Evolutionary conservation across 1,139 yeast genomes (phyloP).

Genomic region (Taphrina flavorubra): DNA sequence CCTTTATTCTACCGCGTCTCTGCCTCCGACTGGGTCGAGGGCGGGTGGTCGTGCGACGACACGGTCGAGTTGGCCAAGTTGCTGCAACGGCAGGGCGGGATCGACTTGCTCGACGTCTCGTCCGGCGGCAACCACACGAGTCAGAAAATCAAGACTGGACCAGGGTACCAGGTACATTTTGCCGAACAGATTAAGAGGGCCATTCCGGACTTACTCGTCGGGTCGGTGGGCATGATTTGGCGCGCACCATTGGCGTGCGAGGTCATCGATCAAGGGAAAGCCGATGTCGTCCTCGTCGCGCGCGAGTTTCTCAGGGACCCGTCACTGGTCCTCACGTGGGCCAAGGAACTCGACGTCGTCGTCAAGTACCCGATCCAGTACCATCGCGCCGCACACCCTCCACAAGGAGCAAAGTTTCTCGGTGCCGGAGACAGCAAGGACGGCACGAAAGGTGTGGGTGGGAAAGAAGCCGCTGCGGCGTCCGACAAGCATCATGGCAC

Average conservation of each 20-base stretch:
- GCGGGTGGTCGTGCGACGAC: conserved; percentile 60
- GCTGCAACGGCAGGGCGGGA: conserved; percentile 55
- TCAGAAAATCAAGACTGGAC: conserved; percentile 51
- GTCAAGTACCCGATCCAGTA: conserved; percentile 55
- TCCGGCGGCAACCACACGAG: conserved; percentile 60
- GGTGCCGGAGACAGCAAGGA: conserved; percentile 30
- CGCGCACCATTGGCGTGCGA: conserved; percentile 54
- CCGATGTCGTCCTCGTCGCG: conserved; percentile 60
- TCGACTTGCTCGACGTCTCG: conserved; percentile 62
- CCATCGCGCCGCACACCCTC: conserved; percentile 50
- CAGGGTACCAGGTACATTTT: conserved; percentile 53
- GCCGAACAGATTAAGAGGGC: conserved; percentile 57
- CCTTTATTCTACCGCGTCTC: conserved; percentile 48
- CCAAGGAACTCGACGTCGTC: conserved; percentile 58
- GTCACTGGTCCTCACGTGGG: conserved; percentile 59
- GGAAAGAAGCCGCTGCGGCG: conserved; percentile 28
- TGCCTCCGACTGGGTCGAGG: conserved; percentile 48
- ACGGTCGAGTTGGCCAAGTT: conserved; percentile 56
- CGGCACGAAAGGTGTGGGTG: conserved; percentile 17
- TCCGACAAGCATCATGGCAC: conserved; percentile 33
- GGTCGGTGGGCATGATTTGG: conserved; percentile 59
- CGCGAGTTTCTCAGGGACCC: conserved; percentile 59
- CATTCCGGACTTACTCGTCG: conserved; percentile 57
- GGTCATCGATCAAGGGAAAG: conserved; percentile 54
- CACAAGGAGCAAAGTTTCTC: conserved; percentile 32